phyloP scores from a whole-genome alignment of 768 basidiomycete species.

The Russula abietina region DNA sequence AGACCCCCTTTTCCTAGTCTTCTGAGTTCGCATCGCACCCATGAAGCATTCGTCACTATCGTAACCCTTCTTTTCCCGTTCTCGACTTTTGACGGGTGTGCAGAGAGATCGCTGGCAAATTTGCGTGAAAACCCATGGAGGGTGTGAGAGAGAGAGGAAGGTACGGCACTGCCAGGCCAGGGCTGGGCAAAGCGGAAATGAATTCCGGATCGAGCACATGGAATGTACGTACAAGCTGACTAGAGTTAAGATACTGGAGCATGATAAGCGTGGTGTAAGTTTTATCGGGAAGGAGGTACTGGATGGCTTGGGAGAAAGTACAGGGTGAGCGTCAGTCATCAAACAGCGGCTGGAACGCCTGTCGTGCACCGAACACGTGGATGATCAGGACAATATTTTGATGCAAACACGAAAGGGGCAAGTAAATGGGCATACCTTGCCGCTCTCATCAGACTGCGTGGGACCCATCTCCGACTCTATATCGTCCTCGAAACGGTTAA shows the following conservation, averaged over 20 bases:
- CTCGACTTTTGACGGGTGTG: background rate
- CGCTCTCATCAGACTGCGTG: conserved; percentile 21
- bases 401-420: background rate
- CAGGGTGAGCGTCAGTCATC: conserved; percentile 14
- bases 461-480: conserved; percentile 23
- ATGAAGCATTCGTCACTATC: background rate
- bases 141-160: background rate
- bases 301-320: background rate
- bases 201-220: background rate
- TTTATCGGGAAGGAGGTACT: background rate
- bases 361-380: background rate
- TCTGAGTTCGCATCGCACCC: background rate
- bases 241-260: background rate
- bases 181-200: conserved; percentile 3
- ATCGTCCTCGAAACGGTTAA: conserved; percentile 14
- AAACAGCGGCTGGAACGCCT: conserved; percentile 23
- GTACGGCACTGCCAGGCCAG: background rate
- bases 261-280: background rate
- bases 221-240: conserved; percentile 15
- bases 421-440: conserved; percentile 14
- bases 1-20: background rate
- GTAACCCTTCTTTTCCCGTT: background rate
- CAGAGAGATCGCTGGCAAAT: background rate
- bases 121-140: background rate
- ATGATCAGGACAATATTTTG: background rate